Percentiles rank a stretch among this genome's conserved stretches.
phyloP scores from a whole-genome alignment of 768 basidiomycete species.

The Artomyces pyxidatus region DNA sequence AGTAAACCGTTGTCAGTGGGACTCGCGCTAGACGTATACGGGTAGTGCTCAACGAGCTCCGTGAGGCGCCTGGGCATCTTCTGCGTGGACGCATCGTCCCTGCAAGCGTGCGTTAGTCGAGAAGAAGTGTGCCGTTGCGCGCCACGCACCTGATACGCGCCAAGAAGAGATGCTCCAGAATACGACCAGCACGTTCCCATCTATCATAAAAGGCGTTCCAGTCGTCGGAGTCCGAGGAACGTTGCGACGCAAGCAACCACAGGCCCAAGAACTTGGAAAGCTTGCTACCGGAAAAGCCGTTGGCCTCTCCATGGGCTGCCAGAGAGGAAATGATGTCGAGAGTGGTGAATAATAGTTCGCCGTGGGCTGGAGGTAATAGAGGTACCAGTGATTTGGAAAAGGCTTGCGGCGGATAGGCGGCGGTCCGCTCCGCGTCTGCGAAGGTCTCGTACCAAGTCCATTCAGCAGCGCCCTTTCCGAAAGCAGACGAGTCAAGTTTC shows the following conservation, averaged over 20 bases:
- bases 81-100: conserved; percentile 48
- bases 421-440: conserved; percentile 46
- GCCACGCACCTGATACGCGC: conserved; percentile 54
- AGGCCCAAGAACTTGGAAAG: conserved; percentile 64
- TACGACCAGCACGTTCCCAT: conserved; percentile 68
- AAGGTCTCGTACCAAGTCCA: conserved; percentile 66
- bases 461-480: conserved; percentile 40
- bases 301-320: conserved; percentile 63
- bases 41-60: conserved; percentile 65
- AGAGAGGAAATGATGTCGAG: conserved; percentile 61
- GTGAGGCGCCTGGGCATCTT: conserved; percentile 62
- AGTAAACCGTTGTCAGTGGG: conserved; percentile 37
- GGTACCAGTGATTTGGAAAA: conserved; percentile 58
- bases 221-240: conserved; percentile 43
- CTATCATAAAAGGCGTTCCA: conserved; percentile 61
- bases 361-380: conserved; percentile 48
- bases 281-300: conserved; percentile 72
- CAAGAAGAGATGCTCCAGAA: conserved; percentile 72
- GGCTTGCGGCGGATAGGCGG: conserved; percentile 52
- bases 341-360: conserved; percentile 47
- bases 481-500: conserved; percentile 46
- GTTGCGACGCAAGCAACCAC: conserved; percentile 54
- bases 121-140: neutral
- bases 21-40: conserved; percentile 36
- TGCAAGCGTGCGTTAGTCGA: conserved; percentile 19